Evolutionary conservation across 257 asterid genomes (phyloP), one percentile per base, ranked within the genome.

Genomic region (Nyctanthes arbortristis): DNA sequence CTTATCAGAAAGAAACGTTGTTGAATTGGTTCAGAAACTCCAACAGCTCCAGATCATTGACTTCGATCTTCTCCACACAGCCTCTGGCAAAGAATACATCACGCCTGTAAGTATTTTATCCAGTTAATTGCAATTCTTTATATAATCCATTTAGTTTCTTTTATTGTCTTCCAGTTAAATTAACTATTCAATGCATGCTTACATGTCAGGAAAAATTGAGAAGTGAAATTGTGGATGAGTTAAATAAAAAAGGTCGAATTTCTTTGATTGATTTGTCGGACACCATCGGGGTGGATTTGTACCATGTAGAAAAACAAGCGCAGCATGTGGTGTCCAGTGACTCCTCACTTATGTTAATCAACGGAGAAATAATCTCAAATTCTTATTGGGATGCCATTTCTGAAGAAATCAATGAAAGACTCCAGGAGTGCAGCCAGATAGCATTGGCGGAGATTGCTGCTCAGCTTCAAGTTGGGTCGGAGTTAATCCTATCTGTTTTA

Each of bases 381-480:
- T 79, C 81, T 4, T 94, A 91, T 66, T 91, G 99, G 97, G 97
- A 94, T 71, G 75, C 85, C 40, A 88, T 84, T 74, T 88, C 90
- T 16, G 99, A 94, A 74, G 99, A 94, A 75, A 94, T 94, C 65
- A 91, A 94, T 67, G 99, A 94, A 72, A 87, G 91, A 47, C 96
- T 94, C 47, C 97, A 94, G 83, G 99, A 91, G 67, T 91, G 96
- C 77, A 94, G 99, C 79, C 97, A 94, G 80, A 85, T 94, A 80
- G 85, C 96, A 49, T 70, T 94, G 79, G 97, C 99, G 36, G 99
- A 94, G 80, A 91, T 94, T 27, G 99, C 97, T 2, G 93, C 81
- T 0, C 99, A 91, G 82, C 81, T 85, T 75, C 97, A 94, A 86
- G 94, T 91, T 66, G 91, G 99, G 75, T 86, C 96, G 0, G 99